A percentile compares a stretch with the other conserved stretches of the same genome.
These are phyloP conservation scores for Metschnikowia baotianmanensis DNA, from an alignment of 805 yeast species.

Conservation along the genomic window DNA sequence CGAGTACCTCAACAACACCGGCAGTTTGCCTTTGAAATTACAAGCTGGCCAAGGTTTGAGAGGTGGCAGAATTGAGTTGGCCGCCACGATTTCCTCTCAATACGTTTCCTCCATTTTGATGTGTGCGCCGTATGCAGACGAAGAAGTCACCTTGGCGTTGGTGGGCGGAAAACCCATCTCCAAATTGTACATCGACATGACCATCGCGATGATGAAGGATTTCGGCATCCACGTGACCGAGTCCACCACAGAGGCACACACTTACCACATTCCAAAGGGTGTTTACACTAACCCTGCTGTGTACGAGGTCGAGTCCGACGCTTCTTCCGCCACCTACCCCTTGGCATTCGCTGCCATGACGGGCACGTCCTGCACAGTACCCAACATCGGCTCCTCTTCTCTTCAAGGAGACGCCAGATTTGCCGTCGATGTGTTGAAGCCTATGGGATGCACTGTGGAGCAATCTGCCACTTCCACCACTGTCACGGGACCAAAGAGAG, in stretches of 20 bases:
- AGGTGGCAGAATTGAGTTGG: constrained; percentile 91
- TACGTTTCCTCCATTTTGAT: constrained; percentile 93
- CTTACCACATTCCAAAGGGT: constrained; percentile 89
- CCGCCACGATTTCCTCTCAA: constrained; percentile 96
- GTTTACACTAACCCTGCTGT: constrained; percentile 75
- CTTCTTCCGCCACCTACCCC: constrained; percentile 97
- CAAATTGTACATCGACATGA: constrained; percentile 94
- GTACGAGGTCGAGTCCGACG: constrained; percentile 93
- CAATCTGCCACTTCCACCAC: constrained; percentile 88
- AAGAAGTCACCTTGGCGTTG: constrained; percentile 81
- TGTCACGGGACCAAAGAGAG: constrained; percentile 82
- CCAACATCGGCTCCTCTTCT: constrained; percentile 89
- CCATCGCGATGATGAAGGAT: constrained; percentile 88
- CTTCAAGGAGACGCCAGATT: constrained; percentile 97
- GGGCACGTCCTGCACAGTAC: constrained; percentile 88
- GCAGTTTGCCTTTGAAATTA: constrained; percentile 82
- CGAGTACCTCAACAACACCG: constrained; percentile 66
- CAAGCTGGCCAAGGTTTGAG: constrained; percentile 65
- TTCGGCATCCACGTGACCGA: constrained; percentile 79
- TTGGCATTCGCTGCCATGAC: constrained; percentile 96
- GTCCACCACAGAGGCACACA: constrained; percentile 69
- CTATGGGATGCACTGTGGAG: constrained; percentile 91
- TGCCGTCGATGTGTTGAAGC: constrained; percentile 86
- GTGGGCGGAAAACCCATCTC: constrained; percentile 98
- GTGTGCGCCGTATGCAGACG: constrained; percentile 95